Evolutionary conservation across 768 basidiomycete genomes (phyloP), one percentile per base, ranked within the genome.

Genomic region (Leccinum olivaceopallidum): DNA sequence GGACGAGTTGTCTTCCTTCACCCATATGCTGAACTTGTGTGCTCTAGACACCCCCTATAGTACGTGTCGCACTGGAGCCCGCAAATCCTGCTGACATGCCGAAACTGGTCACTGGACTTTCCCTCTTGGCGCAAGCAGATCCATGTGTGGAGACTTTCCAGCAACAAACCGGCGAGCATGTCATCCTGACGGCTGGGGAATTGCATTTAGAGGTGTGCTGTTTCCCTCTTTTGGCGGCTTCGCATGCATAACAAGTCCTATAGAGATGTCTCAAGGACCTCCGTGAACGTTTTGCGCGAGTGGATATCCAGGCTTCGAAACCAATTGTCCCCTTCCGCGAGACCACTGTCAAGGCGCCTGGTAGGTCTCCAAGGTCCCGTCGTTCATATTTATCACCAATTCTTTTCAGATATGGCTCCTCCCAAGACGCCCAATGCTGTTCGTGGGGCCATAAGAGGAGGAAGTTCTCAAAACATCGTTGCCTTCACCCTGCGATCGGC

Each of bases 321-420:
- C 95, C 95, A 0, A 98, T 98, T 59, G 97, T 99, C 3, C 97
- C 97, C 12, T 99, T 98, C 79, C 84, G 97, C 44, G 97, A 98
- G 75, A 98, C 97, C 0, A 92, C 93, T 0, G 83, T 96, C 14
- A 90, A 85, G 66, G 93, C 81, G 4, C 69, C 80, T 67, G 94
- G 94, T 92, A 69, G 67, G 62, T 42, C 32, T 53, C 26, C 32
- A 48, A 47, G 26, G n/a, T 26, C 16, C 18, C 39, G 49, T 18
- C 48, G 7, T 30, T 57, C 44, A 62, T 37, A 24, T 39, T 48
- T 20, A n/a, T 58, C 37, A 53, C 39, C 49, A 57, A 20, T 9
- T 10, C 54, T 24, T 47, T 55, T 57, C 67, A 94, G 96, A 98
- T 67, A 96, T 97, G 93, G 84, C 85, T 0, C 87, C 92, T 4